Evolutionary conservation across 179 eudicot species (phyloP), one percentile per base, ranked within the genome.

Genomic region (Silene noctiflora): DNA sequence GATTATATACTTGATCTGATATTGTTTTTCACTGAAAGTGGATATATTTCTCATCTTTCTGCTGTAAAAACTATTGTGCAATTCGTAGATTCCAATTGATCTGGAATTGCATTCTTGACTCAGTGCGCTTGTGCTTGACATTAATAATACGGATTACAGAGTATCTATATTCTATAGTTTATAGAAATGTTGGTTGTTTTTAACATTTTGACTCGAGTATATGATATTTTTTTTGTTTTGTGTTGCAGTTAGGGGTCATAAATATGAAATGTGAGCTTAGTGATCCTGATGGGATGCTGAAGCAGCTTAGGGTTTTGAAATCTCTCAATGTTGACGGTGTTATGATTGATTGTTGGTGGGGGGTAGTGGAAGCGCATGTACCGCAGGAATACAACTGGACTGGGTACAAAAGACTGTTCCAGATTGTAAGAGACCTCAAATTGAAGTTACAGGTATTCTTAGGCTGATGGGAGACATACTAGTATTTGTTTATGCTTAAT

Each of bases 261-360:
- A 94, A 92, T 83, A 86, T 92, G 91, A 92, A 92, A 83, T 94
- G 94, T 76, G 97, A 92, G 81, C 93, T 94, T 79, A 85, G 81
- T 72, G 92, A 92, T 83, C 89, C 91, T 46, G 95, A 92, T 84
- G 90, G 90, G 78, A 79, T 91, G 66, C 77, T 85, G 65, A 91
- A 88, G 84, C 98, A 94, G 84, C 84, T 94, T 69, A 86, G 87
- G 79, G 77, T 81, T 69, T 77, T 94, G 86, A 91, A 94, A 77
- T 88, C 93, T 44, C 72, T 83, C 12, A 88, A 89, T 72, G 82
- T 94, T 58, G 98, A 92, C 76, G 98, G 98, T 70, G 86, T 92
- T 77, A 84, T 83, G 88, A 88, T 94, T 71, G 88, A 91, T 79
- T 92, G 96, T 85, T 94, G 98, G 98, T 94, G 98, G 98, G 98